Evolutionary conservation across 2,329 filamentous ascomycete genomes (phyloP).

Genomic region (Blastomyces gilchristii): DNA sequence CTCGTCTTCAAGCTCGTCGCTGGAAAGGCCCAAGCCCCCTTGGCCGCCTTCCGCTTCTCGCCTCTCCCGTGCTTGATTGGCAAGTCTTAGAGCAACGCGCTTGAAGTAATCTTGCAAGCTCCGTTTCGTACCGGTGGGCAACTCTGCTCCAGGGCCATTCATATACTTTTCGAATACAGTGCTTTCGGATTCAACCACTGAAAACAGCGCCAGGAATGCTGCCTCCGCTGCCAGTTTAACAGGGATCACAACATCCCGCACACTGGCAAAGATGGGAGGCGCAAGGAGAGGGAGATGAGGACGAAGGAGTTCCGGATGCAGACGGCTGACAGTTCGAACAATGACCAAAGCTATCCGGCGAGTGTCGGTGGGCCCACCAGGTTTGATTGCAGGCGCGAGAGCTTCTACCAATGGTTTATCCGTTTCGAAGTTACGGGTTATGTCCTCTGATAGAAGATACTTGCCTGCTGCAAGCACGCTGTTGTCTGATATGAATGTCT

Average conservation of each 20-base stretch:
- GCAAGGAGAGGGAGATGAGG: constrained; percentile 74
- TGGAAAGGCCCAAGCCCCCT: constrained; percentile 73
- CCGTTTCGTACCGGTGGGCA: constrained; percentile 65
- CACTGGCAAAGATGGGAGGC: constrained; percentile 74
- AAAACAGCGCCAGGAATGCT: constrained; percentile 83
- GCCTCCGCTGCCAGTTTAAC: constrained; percentile 93
- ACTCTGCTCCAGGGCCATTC: constrained; percentile 52
- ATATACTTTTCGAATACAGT: constrained; percentile 89
- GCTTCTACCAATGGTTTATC: constrained; percentile 72
- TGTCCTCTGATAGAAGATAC: constrained; percentile 59
- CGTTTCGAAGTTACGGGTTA: constrained; percentile 57
- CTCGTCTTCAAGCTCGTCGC: constrained; percentile 90
- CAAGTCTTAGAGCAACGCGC: constrained; percentile 73
- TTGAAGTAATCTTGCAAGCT: constrained; percentile 98
- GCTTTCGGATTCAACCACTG: constrained; percentile 75
- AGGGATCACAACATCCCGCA: constrained; percentile 84
- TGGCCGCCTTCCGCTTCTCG: constrained; percentile 83
- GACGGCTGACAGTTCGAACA: constrained; percentile 70
- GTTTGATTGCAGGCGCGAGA: constrained; percentile 62
- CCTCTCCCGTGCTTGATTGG: constrained; percentile 77
- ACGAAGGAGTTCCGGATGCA: constrained; percentile 67
- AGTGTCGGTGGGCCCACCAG: constrained; percentile 69
- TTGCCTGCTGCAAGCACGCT: constrained; percentile 84
- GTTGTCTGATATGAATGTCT: constrained; percentile 82
- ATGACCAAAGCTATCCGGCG: constrained; percentile 80